A percentile compares a stretch with the other conserved stretches of the same genome.
Conservation (phyloP, 2,329 filamentous ascomycete species). For the Pseudopyricularia javanii region DNA sequence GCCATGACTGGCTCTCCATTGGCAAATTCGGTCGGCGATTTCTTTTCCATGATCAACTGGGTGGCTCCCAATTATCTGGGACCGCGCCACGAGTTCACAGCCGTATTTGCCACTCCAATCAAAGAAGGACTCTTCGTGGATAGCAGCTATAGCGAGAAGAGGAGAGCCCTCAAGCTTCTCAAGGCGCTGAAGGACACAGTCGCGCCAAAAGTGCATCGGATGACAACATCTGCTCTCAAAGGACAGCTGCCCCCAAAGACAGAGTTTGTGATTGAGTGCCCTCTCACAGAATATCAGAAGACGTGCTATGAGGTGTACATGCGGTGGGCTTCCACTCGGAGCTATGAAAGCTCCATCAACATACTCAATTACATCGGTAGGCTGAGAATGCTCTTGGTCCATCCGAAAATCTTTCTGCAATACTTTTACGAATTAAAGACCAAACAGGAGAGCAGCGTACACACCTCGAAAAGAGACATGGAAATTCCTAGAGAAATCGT, state of each 20-base stretch:
- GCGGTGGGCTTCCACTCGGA: background rate
- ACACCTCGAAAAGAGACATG: background rate
- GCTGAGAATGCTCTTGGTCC: constrained; percentile 37
- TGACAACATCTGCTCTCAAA: constrained; percentile 52
- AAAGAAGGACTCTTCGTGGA: constrained; percentile 56
- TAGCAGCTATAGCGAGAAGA: constrained; percentile 41
- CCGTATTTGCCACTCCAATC: constrained; percentile 63
- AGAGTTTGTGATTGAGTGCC: constrained; percentile 70
- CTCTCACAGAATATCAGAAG: constrained; percentile 53
- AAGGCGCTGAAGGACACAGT: constrained; percentile 60
- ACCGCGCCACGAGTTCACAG: constrained; percentile 51
- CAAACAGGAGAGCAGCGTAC: constrained; percentile 12
- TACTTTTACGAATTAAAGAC: constrained; percentile 13
- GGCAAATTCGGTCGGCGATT: constrained; percentile 73
- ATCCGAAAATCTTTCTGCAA: constrained; percentile 32
- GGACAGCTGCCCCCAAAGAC: constrained; percentile 60
- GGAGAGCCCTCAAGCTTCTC: constrained; percentile 52
- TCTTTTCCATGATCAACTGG: constrained; percentile 82
- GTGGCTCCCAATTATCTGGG: constrained; percentile 71
- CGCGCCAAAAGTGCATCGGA: constrained; percentile 65
- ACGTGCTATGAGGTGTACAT: constrained; percentile 45
- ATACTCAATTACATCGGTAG: constrained; percentile 25
- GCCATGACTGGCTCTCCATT: constrained; percentile 81
- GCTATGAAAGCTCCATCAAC: constrained; percentile 4
- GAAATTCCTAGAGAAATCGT: constrained; percentile 15